Conservation (phyloP, 164 flowering plant species). For the Liriodendron chinense region DNA sequence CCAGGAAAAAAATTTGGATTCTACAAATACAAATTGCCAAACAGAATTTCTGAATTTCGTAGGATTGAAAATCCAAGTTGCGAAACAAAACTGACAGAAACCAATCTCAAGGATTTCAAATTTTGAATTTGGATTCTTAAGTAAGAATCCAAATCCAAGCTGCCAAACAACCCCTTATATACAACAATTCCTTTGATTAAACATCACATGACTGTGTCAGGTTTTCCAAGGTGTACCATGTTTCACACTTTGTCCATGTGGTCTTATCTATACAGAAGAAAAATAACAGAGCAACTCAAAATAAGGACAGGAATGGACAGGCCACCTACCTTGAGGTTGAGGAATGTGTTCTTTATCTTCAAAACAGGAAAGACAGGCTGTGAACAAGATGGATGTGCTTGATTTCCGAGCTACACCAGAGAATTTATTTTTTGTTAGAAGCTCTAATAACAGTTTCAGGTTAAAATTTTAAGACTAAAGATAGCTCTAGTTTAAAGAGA, state of each 20-base stretch:
- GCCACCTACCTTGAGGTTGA: constrained; percentile 64
- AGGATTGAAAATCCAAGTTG: no score
- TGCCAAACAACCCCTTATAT: no score
- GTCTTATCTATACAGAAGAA: background rate
- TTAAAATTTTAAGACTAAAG: constrained; percentile 1
- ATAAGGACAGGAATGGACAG: constrained; percentile 9
- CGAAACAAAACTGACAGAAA: no score
- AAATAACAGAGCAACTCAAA: background rate
- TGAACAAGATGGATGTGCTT: constrained; percentile 40
- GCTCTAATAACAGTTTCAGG: background rate
- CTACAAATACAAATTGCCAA: no score
- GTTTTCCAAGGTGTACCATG: background rate
- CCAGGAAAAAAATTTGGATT: no score
- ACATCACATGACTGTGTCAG: background rate
- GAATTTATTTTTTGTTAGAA: constrained; percentile 4
- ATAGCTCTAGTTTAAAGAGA: background rate
- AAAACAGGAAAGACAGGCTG: constrained; percentile 81
- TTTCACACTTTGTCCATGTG: background rate
- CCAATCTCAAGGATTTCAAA: no score
- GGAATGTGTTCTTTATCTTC: constrained; percentile 58
- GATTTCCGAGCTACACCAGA: constrained; percentile 43
- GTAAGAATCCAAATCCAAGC: no score
- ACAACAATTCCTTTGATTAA: no score
- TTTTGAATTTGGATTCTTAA: no score
- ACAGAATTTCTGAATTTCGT: no score